Base-by-base conservation (phyloP, 768 basidiomycete genomes). In the Coprinopsis sp. region DNA sequence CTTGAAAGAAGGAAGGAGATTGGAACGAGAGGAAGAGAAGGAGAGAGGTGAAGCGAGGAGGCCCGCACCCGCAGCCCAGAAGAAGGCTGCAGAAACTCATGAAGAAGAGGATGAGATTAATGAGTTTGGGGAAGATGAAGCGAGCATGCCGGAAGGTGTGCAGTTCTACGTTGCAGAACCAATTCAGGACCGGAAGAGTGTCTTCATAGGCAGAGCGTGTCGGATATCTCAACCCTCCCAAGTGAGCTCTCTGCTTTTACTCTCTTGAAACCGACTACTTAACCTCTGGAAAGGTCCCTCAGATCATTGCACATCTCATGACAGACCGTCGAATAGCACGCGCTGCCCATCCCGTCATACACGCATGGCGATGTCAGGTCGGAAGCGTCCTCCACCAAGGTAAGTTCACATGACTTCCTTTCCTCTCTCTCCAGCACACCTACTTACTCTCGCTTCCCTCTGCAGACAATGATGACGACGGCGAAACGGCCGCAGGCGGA, bases 391-490 rank as follows among this genome's bases (percentile, higher is more conserved):
- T 88, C 42, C 84, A 91, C 62, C 86, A 90, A 76, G 88, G 87
- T 84, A 36, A 36, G 21, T 12, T 8, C 7, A 14, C 7, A 18
- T 19, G 8, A 36, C 16, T 36, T 36, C 13, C 13, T 8, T 36
- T 12, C 16, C 34, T 36, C 19, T n/a, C n/a, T n/a, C n/a, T n/a
- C n/a, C n/a, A n/a, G n/a, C 10, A n/a, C n/a, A n/a, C n/a, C n/a
- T n/a, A n/a, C n/a, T n/a, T n/a, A 31, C 34, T 34, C 22, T 44
- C 31, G 42, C 18, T 49, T 18, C 14, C 31, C 3, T 12, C 29
- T 18, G 12, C 19, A 91, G 94, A 97, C 58, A 94, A 96, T 49
- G 91, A 94, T 47, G 94, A 98, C 50, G 89, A 97, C 48, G 91
- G 93, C 1, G 95, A 99, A 67, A 82, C 87, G 0, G 92, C 91